Evolutionary conservation across 768 basidiomycete species (phyloP), one percentile per base, ranked within the genome.

Genomic region (Leccinum aurantiacum): DNA sequence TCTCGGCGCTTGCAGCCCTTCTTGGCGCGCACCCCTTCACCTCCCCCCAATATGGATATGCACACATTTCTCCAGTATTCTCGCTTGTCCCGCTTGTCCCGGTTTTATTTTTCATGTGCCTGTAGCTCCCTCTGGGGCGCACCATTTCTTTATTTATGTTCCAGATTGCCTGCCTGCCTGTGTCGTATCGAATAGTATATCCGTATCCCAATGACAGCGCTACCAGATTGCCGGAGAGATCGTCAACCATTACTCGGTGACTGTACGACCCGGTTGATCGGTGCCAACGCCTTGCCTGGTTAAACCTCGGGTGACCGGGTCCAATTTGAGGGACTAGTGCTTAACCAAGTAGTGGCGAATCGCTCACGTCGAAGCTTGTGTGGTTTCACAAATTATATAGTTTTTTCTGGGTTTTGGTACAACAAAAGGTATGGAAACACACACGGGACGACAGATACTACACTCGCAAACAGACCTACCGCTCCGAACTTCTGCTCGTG

Each of bases 401-500:
- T 53, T 63, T 56, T 62, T n/a, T 63, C 31, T 49, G 37, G 54
- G 24, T 63, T 63, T 58, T 53, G 29, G 52, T 58, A 63, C 54
- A 44, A 66, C 64, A 37, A 47, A 4, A 62, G 6, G 52, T 29
- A 65, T 1, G 6, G 25, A 50, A 56, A 1, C 52, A 65, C 54
- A 48, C 27, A 41, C 33, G 29, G 55, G 52, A 65, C 44, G 19
- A 55, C 58, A 54, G n/a, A 53, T 44, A 14, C 63, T 17, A 10
- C 49, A 60, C 48, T 8, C 41, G 25, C 17, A 57, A 63, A 63
- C 38, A 54, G 62, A 60, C 54, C 31, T 27, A 24, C 46, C 58
- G 56, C 53, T 48, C 57, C 27, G 53, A 63, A 63, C 25, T 41
- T 47, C n/a, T 63, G 53, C 61, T 59, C 56, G 22, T 48, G 27